These are phyloP conservation scores for Trifolium pratense DNA, from an alignment of 306 rosid species.

Conservation along the genomic window DNA sequence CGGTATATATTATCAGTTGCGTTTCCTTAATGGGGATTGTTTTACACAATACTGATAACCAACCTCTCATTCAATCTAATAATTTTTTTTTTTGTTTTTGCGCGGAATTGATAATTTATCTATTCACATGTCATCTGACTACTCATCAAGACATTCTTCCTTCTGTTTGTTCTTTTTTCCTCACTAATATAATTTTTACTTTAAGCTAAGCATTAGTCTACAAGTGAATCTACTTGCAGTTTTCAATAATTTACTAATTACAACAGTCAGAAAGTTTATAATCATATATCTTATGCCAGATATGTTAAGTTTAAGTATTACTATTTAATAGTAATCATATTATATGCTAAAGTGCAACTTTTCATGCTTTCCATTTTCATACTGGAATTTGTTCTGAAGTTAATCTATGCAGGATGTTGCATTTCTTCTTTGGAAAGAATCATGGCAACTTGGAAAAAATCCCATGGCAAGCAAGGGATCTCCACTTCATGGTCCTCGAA, in stretches of 20 bases:
- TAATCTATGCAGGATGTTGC: slow-evolving; percentile 80
- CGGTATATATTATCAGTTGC: slow-evolving; percentile 13
- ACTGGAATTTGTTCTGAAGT: slow-evolving; percentile 34
- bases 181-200: not conserved
- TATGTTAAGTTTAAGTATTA: slow-evolving; percentile 25
- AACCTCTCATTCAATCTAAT: slow-evolving; percentile 11
- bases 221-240: slow-evolving; percentile 21
- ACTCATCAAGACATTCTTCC: not conserved
- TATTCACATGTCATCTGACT: slow-evolving; percentile 18
- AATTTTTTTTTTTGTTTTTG: not conserved
- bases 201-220: not conserved
- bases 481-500: slow-evolving; percentile 94
- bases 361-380: slow-evolving; percentile 30
- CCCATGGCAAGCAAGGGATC: slow-evolving; percentile 98
- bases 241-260: slow-evolving; percentile 19
- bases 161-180: not conserved
- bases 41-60: slow-evolving; percentile 4
- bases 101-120: slow-evolving; percentile 23
- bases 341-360: slow-evolving; percentile 14
- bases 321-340: slow-evolving; percentile 42
- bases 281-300: slow-evolving; percentile 24
- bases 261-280: slow-evolving; percentile 13
- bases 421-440: slow-evolving; percentile 94
- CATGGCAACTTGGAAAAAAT: slow-evolving; percentile 86
- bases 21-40: slow-evolving; percentile 2